Evolutionary conservation across 768 basidiomycete species (phyloP), one percentile per base, ranked within the genome.

Genomic region (Thelephora ganbajun): DNA sequence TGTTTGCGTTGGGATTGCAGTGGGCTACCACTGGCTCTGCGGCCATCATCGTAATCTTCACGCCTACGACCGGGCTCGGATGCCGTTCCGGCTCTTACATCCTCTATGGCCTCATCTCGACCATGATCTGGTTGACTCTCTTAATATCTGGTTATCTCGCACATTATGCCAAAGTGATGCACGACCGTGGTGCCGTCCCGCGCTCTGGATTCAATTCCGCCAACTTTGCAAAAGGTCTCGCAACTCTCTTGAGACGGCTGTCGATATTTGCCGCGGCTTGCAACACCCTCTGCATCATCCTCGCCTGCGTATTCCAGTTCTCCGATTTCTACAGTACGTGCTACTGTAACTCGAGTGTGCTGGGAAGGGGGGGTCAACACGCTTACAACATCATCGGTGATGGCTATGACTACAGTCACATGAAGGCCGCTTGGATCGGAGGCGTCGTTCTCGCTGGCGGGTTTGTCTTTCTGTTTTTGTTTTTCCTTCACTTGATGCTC

Each of bases 1-100:
- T 58, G 9, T 54, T 61, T 36, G 48, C 63, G 6, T 33, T 67
- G 18, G 48, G 47, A 9, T 22, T 67, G 16, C 65, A 67, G 46
- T 67, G 62, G 66, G 59, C 53, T 0, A 63, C 65, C 5, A 57
- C 59, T 1, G 36, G 48, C 0, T 58, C 63, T 11, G 64, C 65
- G 0, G 2, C 65, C 30, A 36, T 64, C 3, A 53, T 54, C 7
- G 54, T 54, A 11, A 59, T 55, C 52, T 61, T 50, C 22, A 65
- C 61, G 0, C 66, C 65, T 6, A 67, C 65, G 0, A 50, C 50
- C 2, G 57, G 45, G 5, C 45, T 46, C 23, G 44, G 48, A 14
- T 49, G 48, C 20, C 48, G 43, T 33, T 46, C 34, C 1, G 48
- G 45, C 6, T 34, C 30, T 6, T 44, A 48, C 33, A 19, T 49